A percentile compares a stretch with the other conserved stretches of the same genome.
Evolutionary conservation across 441 rosid genomes (phyloP).

Genomic region (Populus trichocarpa): DNA sequence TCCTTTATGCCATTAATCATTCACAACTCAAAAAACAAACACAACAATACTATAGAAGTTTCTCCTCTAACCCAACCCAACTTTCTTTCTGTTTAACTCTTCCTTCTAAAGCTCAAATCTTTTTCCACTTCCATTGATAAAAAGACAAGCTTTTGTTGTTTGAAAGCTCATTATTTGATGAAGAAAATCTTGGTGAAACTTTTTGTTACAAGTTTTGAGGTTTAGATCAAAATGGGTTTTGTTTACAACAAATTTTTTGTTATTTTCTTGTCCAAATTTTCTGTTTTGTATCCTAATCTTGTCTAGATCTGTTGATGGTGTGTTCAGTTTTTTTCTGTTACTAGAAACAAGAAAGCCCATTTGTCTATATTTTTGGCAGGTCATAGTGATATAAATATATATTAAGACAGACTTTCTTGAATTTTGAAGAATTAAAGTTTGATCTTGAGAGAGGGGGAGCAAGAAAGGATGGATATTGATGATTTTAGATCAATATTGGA

Average conservation of each 20-base stretch:
- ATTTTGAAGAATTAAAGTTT: background rate
- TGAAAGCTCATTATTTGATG: background rate
- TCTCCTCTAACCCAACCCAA: background rate
- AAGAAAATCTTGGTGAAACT: background rate
- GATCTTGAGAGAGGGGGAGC: background rate
- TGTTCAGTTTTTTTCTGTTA: background rate
- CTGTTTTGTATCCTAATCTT: background rate
- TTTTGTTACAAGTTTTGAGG: background rate
- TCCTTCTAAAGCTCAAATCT: background rate
- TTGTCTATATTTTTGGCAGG: background rate
- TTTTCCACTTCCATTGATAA: background rate
- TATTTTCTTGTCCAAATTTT: background rate
- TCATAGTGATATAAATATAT: background rate
- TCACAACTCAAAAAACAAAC: background rate
- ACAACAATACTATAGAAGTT: background rate
- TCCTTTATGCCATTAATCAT: background rate
- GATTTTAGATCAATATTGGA: conserved; percentile 74
- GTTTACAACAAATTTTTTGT: background rate
- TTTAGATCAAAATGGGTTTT: background rate
- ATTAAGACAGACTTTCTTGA: background rate
- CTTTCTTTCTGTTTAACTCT: background rate
- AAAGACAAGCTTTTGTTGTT: background rate
- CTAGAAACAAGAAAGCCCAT: background rate
- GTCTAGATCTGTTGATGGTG: conserved; percentile 16
- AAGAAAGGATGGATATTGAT: conserved; percentile 63